Base-by-base conservation (phyloP, 2,329 filamentous ascomycete species). In the Tolypocladium amazonense region DNA sequence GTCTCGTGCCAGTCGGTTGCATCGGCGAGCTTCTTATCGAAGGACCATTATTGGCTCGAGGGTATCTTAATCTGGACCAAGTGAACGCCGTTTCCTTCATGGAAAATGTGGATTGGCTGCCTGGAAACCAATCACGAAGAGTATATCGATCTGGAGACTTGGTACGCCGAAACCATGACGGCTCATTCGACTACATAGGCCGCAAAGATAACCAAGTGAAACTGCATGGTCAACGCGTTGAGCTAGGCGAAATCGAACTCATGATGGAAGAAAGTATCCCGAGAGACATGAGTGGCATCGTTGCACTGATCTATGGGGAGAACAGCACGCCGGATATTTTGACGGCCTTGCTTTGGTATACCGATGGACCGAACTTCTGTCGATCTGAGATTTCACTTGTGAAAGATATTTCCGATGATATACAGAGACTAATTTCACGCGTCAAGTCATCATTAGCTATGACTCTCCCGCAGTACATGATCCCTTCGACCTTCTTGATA, bases 131-230 rank as follows among this genome's bases (percentile, higher is more conserved):
- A 30, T 23, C 23, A 7, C 20, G 47, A 25, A 38, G 57, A 41
- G 9, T 20, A 27, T 81, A 79, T 63, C 75, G 75, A 60, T 79
- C 78, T 1, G 79, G 79, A 3, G 79, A 81, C 63, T 67, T 81
- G 12, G 78, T 70, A 1, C 68, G 68, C 37, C 77, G 78, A 38
- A 67, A 73, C 30, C 65, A 67, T 0, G 72, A 79, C 57, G 75
- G 76, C 1, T 67, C 68, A 15, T 65, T 81, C 9, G 63, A 72
- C 0, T 80, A 76, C 56, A 65, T 80, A 53, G 81, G 81, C 35
- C 74, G 83, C 20, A 81, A 81, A 62, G 82, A 85, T 62, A 75
- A 74, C 0, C 82, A 85, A 65, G 76, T 85, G 57, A 86, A 86
- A 68, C 68, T 85, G 18, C 75, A 77, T 27, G 85, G 85, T 11